Evolutionary conservation across 768 basidiomycete genomes (phyloP).

Genomic region (Lentinula aciculospora): DNA sequence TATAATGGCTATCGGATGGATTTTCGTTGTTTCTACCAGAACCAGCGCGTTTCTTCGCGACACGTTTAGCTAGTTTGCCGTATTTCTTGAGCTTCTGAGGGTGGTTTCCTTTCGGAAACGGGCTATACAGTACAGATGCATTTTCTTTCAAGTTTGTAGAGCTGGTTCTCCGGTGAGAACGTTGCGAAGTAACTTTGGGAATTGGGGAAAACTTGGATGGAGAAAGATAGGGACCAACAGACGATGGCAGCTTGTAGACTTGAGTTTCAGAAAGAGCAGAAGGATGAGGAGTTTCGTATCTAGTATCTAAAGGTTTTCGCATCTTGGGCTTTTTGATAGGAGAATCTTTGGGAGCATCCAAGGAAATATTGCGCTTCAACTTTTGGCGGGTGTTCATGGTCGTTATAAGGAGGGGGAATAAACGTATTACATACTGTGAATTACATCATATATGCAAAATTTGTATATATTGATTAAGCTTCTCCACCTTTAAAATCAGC

Average conservation of each 20-base stretch:
- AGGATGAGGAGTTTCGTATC: constrained; percentile 17
- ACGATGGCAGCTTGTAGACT: constrained; percentile 17
- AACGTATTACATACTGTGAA: too few relatives aligned
- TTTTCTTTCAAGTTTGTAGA: constrained; percentile 19
- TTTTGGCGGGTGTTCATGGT: constrained; percentile 7
- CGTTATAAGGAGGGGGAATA: not conserved
- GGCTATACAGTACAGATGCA: constrained; percentile 1
- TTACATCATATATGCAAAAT: too few relatives aligned
- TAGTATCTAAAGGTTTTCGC: constrained; percentile 2
- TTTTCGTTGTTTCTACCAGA: constrained; percentile 34
- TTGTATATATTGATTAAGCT: too few relatives aligned
- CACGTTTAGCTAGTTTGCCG: not conserved
- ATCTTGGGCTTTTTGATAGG: constrained; percentile 5
- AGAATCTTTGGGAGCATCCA: not conserved
- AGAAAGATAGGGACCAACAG: constrained; percentile 14
- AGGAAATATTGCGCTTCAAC: constrained; percentile 4
- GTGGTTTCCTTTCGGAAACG: not conserved
- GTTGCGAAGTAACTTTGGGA: constrained; percentile 22
- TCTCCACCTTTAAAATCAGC: too few relatives aligned
- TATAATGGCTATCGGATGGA: constrained; percentile 41
- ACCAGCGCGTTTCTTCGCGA: not conserved
- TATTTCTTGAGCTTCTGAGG: constrained; percentile 3
- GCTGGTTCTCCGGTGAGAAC: constrained; percentile 24
- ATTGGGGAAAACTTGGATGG: constrained; percentile 38
- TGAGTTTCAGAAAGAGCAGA: constrained; percentile 21